Base-by-base conservation (phyloP, 495 filamentous ascomycete genomes). In the Lentithecium fluviatile region DNA sequence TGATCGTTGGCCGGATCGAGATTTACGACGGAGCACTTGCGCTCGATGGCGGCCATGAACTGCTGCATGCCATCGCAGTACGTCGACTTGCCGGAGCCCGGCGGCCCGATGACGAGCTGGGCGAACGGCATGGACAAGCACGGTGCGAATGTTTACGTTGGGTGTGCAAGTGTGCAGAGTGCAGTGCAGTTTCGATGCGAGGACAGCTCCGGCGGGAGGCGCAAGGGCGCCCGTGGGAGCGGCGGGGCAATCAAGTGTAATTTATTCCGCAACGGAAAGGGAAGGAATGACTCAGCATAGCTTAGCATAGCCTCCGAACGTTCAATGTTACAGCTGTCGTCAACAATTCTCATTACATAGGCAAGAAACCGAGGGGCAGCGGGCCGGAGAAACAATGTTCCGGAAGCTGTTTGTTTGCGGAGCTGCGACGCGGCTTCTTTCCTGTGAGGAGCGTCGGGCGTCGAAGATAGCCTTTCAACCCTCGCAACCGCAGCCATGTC, bases 61-160 rank as follows among this genome's bases (percentile, higher is more conserved):
- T 98, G 94, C 66, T 96, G 89, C 89, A 98, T 96, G 65, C 94
- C 94, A 83, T 96, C 88, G 80, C 91, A 96, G 74, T 95, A 96
- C 6, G 94, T 98, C 45, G 91, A 96, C 76, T 98, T 98, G 17
- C 94, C 94, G 23, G 92, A 83, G 61, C 94, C 94, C 7, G 94
- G 93, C 24, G 93, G 90, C 12, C 94, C 94, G 57, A 96, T 87
- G 12, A 97, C 86, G 23, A 98, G 83, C 76, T 94, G 88, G 47
- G 82, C 79, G 61, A 83, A 84, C 6, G 82, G 83, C 82, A 85
- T 86, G 17, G 38, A 58, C n/a, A n/a, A n/a, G 42, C 23, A 12
- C 23, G 42, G 25, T 34, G 23, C 45, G 21, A 6, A 32, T 49
- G n/a, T 57, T n/a, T 38, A 7, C 19, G 36, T 32, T 10, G 3